phyloP scores from a whole-genome alignment of 768 basidiomycete species.

The Podaxis carcinomalis region DNA sequence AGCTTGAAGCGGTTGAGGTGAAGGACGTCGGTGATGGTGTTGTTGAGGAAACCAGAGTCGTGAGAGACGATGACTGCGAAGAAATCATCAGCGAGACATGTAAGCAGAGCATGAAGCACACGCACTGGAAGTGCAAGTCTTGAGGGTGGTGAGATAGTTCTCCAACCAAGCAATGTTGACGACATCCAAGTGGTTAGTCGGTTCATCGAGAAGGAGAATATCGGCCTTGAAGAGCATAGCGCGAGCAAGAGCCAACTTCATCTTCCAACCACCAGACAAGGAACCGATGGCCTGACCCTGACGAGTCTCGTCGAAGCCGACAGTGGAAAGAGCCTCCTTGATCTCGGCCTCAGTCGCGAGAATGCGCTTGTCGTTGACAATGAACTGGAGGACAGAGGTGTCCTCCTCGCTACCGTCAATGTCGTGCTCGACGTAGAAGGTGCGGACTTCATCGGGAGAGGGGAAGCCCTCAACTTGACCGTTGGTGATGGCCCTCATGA shows the following conservation, averaged over 20 bases:
- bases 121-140: constrained; percentile 87
- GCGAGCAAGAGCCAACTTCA: constrained; percentile 96
- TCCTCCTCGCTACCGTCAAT: constrained; percentile 95
- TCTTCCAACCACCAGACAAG: constrained; percentile 99
- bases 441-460: constrained; percentile 93
- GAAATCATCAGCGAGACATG: constrained; percentile 8
- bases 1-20: constrained; percentile 99
- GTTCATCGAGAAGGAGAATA: constrained; percentile 94
- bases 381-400: constrained; percentile 87
- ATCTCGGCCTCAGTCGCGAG: constrained; percentile 65
- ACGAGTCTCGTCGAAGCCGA: constrained; percentile 88
- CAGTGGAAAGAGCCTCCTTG: constrained; percentile 78
- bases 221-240: constrained; percentile 99
- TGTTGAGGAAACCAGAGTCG: constrained; percentile 96
- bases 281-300: constrained; percentile 84
- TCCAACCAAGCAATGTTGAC: constrained; percentile 98
- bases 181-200: constrained; percentile 96
- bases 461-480: constrained; percentile 99
- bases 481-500: constrained; percentile 92
- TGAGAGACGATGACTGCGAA: constrained; percentile 89
- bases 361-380: constrained; percentile 80
- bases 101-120: constrained; percentile 13
- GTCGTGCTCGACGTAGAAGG: constrained; percentile 99
- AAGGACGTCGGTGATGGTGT: constrained; percentile 96
- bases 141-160: constrained; percentile 84